phyloP scores from a whole-genome alignment of 1,284 basidiomycete genomes.

The Hemileia vastatrix region DNA sequence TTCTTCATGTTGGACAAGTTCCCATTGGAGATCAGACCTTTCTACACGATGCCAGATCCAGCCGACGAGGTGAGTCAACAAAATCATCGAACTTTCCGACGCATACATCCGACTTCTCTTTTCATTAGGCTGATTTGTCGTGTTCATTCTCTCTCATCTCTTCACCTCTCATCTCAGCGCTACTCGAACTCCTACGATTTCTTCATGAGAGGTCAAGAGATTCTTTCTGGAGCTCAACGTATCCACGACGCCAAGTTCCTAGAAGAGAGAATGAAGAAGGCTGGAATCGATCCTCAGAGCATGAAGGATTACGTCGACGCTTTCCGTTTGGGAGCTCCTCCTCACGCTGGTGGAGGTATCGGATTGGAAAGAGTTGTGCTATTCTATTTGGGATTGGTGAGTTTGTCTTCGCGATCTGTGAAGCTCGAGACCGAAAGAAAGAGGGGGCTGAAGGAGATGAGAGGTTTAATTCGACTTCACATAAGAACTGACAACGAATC shows the following conservation, averaged over 20 bases:
- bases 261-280: slow-evolving; percentile 65
- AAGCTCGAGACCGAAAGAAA: too few species aligned
- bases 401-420: neutral
- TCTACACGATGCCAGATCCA: slow-evolving; percentile 82
- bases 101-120: neutral
- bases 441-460: neutral
- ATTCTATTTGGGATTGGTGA: slow-evolving; percentile 35
- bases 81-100: too few species aligned
- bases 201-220: slow-evolving; percentile 99
- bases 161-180: slow-evolving; percentile 9
- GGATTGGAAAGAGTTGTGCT: slow-evolving; percentile 84
- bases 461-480: too few species aligned
- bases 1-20: slow-evolving; percentile 98
- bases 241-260: slow-evolving; percentile 82
- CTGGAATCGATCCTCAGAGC: slow-evolving; percentile 65
- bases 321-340: slow-evolving; percentile 86
- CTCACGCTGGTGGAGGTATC: slow-evolving; percentile 56
- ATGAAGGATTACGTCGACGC: slow-evolving; percentile 89
- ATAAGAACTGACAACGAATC: too few species aligned
- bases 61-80: slow-evolving; percentile 67
- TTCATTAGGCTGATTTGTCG: neutral
- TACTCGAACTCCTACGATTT: slow-evolving; percentile 99
- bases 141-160: neutral
- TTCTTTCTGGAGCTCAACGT: slow-evolving; percentile 92
- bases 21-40: slow-evolving; percentile 60